Evolutionary conservation across 768 basidiomycete species (phyloP).

Genomic region (Chlorophyllum brunneum): DNA sequence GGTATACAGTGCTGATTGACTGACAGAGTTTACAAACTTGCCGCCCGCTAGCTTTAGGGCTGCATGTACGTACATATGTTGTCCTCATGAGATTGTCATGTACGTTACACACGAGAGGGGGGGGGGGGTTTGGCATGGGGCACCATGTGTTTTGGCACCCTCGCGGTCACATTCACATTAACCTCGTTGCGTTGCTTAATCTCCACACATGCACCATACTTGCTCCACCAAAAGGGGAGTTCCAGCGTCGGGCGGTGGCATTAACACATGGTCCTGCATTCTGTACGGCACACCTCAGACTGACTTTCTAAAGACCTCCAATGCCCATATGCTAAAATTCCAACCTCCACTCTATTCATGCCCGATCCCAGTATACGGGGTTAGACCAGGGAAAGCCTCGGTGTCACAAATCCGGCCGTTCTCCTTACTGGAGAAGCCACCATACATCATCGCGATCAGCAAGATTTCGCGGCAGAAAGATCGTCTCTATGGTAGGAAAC

Average conservation of each 20-base stretch:
- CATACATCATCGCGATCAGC: constrained; percentile 1
- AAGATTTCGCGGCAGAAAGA: constrained; percentile 4
- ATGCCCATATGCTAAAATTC: neutral
- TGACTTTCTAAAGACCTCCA: neutral
- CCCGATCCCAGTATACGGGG: neutral
- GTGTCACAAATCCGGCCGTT: neutral
- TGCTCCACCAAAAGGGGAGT: too few relatives aligned
- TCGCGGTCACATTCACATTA: neutral
- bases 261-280: neutral
- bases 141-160: too few relatives aligned
- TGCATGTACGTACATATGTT: neutral
- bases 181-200: neutral
- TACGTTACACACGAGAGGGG: too few relatives aligned
- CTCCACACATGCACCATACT: neutral
- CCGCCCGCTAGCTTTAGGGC: neutral
- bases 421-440: neutral
- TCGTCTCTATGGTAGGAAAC: neutral
- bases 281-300: neutral
- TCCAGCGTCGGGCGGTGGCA: neutral
- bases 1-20: neutral
- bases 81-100: too few relatives aligned
- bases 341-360: too few relatives aligned
- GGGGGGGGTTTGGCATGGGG: too few relatives aligned
- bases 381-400: neutral
- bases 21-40: neutral